Base-by-base conservation (phyloP, 768 basidiomycete species). In the Rhizopogon salebrosus region DNA sequence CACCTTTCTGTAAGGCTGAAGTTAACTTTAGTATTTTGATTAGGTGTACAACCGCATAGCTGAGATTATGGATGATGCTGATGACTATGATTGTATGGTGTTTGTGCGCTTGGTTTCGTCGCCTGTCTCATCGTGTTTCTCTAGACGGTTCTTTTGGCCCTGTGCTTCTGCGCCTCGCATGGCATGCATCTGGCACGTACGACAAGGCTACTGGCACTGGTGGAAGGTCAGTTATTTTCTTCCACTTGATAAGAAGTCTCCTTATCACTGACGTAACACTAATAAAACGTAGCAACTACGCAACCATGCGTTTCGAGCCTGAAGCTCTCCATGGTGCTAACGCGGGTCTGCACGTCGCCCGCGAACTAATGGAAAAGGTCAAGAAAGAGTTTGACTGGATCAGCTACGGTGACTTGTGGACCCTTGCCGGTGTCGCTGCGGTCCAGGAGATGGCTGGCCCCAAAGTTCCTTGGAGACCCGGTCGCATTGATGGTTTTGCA, bases 301-400 rank as follows among this genome's bases (percentile, higher is more conserved):
- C 97, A 2, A 98, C 95, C 22, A 99, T 99, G 95, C 89, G 95
- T 52, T 99, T 98, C 71, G 81, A 84, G 50, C 90, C 95, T 37
- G 95, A 98, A 67, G 65, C 93, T 10, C 65, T 78, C 26, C 93
- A 98, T 64, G 82, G 75, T 34, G 93, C 92, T 46, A 95, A 95
- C 70, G 82, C 82, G 24, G 93, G 93, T 24, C 76, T 95, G 51
- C 70, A 87, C 55, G 65, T 92, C 51, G 95, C 92, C 37, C 89
- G 95, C 53, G 76, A 69, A 5, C 68, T 90, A 54, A 85, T 98
- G 82, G 90, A 97, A 64, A 79, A 87, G 52, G 69, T 98, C 65
- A 95, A 98, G 75, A 63, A 83, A 49, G 82, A 95, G 61, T 92
- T 88, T 75, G 79, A 84, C 0, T 95, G 94, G 92, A 97, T 98